A percentile compares a stretch with the other conserved stretches of the same genome.
Evolutionary conservation across 108 stramenopile genomes (phyloP).

Genomic region (Cyclotella baltica): DNA sequence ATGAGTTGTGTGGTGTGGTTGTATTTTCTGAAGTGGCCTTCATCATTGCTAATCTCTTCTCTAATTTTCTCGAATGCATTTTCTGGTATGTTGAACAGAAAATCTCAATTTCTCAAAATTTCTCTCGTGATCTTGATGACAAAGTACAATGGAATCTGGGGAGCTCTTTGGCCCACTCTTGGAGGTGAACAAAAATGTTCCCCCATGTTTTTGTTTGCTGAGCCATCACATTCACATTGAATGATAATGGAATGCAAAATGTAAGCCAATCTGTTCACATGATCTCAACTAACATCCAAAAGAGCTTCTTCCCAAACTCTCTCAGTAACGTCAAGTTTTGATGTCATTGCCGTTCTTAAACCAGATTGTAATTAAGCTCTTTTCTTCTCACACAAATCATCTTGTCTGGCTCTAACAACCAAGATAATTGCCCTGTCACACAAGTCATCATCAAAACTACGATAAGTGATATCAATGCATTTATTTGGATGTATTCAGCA

Average conservation of each 20-base stretch:
- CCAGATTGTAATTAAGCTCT: slow-evolving; percentile 36
- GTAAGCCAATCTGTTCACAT: slow-evolving; percentile 80
- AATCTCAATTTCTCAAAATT: slow-evolving; percentile 62
- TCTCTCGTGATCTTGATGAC: slow-evolving; percentile 66
- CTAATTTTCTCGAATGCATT: no score
- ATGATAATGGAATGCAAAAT: slow-evolving; percentile 70
- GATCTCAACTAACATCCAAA: slow-evolving; percentile 71
- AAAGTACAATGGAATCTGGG: slow-evolving; percentile 59
- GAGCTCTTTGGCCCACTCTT: slow-evolving; percentile 50
- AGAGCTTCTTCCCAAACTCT: slow-evolving; percentile 48
- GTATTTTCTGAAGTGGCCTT: no score
- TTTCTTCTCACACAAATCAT: slow-evolving; percentile 32
- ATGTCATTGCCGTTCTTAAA: slow-evolving; percentile 32
- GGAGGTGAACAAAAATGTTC: slow-evolving; percentile 89
- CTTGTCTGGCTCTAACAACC: slow-evolving; percentile 33
- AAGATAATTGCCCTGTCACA: slow-evolving; percentile 24
- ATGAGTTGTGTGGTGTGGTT: no score
- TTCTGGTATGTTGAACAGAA: slow-evolving; percentile 61
- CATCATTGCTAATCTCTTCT: no score
- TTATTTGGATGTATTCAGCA: slow-evolving; percentile 40
- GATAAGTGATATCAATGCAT: slow-evolving; percentile 48
- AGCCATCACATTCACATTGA: slow-evolving; percentile 62
- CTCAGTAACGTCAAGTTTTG: slow-evolving; percentile 41
- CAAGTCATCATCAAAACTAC: slow-evolving; percentile 44
- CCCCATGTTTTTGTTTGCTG: slow-evolving; percentile 87